These are phyloP conservation scores for Podila minutissima DNA, from an alignment of 192 early-diverging fungal genomes.

Conservation along the genomic window DNA sequence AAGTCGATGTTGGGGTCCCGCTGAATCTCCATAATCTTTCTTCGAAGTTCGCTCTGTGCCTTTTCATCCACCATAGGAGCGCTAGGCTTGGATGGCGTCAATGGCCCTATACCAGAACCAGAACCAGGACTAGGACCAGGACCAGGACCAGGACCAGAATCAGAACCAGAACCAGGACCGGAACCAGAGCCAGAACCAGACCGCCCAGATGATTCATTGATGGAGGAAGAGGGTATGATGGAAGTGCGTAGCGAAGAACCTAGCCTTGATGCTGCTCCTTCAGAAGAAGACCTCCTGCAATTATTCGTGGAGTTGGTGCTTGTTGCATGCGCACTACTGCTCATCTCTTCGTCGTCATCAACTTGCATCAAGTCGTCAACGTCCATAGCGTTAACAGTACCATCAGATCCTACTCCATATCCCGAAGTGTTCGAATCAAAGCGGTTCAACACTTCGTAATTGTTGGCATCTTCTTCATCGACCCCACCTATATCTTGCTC, in stretches of 20 bases:
- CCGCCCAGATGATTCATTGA: not conserved
- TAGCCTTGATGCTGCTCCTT: too few relatives aligned
- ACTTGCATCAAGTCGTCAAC: not conserved
- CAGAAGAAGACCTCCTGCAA: too few relatives aligned
- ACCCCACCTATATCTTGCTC: slow-evolving; percentile 3
- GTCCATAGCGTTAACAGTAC: not conserved
- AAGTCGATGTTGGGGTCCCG: slow-evolving; percentile 57
- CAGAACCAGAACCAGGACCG: not conserved
- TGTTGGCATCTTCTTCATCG: not conserved
- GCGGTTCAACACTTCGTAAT: not conserved
- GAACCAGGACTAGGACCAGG: not conserved
- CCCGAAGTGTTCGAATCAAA: not conserved
- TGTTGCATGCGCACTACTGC: not conserved
- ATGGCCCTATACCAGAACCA: not conserved
- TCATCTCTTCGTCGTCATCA: not conserved
- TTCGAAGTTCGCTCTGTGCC: slow-evolving; percentile 60
- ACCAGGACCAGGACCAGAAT: not conserved
- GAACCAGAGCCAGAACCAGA: not conserved
- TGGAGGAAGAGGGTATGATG: not conserved
- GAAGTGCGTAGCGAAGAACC: not conserved
- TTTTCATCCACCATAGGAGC: slow-evolving; percentile 43
- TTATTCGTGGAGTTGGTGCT: not conserved
- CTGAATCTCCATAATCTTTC: slow-evolving; percentile 76
- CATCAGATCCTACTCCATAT: not conserved
- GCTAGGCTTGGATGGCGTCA: not conserved